A percentile compares a stretch with the other conserved stretches of the same genome.
These are phyloP conservation scores for Phyllosticta capitalensis DNA, from an alignment of 2,329 filamentous ascomycete species.

Conservation along the genomic window DNA sequence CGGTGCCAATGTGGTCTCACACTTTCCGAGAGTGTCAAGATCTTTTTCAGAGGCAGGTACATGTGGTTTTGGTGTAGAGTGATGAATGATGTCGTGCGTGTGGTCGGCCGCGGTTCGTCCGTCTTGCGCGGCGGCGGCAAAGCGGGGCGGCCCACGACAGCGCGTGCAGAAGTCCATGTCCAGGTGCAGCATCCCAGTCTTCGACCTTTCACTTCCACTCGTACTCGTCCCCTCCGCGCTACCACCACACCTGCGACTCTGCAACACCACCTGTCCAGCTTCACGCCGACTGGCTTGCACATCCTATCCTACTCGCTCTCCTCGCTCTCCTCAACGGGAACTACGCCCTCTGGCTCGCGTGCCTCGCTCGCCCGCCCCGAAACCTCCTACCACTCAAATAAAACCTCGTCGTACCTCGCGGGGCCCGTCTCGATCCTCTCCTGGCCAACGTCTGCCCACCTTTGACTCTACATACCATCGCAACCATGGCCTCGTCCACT, in stretches of 20 bases:
- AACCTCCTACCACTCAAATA: neutral
- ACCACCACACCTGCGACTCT: no score
- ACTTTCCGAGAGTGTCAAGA: no score
- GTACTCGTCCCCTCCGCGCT: neutral
- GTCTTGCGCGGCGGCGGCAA: neutral
- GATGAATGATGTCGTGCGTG: no score
- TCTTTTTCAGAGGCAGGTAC: no score
- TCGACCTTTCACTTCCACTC: neutral
- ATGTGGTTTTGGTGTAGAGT: no score
- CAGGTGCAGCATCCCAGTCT: neutral
- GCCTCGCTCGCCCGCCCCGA: neutral
- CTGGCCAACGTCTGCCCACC: neutral
- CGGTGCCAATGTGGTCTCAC: no score
- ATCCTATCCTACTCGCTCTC: neutral
- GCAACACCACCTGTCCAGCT: neutral
- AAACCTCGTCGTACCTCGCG: neutral
- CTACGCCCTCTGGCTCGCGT: neutral
- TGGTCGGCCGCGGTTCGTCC: no score
- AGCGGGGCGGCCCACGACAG: neutral
- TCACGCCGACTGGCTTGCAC: neutral
- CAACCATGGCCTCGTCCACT: constrained; percentile 25
- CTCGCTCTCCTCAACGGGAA: neutral
- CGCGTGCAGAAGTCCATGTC: neutral
- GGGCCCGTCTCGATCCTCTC: neutral
- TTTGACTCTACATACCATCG: neutral